Percentiles rank a stretch among this genome's conserved stretches.
These are phyloP conservation scores for Whalleya microplaca DNA, from an alignment of 2,329 filamentous ascomycete genomes.

Conservation along the genomic window DNA sequence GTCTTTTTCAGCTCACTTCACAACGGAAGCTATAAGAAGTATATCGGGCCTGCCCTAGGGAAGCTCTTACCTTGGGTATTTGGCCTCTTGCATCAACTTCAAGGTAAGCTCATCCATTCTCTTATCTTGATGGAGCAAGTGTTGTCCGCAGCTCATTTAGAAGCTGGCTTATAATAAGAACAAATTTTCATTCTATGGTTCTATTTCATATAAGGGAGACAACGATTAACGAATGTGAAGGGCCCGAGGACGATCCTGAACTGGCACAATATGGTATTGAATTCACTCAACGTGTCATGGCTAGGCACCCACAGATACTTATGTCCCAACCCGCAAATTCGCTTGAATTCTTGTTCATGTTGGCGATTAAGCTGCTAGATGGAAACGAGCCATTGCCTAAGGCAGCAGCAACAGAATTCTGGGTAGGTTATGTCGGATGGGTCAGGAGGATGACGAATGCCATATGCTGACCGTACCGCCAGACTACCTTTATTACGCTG, in stretches of 20 bases:
- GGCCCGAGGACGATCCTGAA: constrained; percentile 69
- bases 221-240: constrained; percentile 34
- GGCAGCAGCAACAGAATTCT: constrained; percentile 73
- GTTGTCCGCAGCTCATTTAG: not conserved
- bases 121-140: not conserved
- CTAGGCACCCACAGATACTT: constrained; percentile 63
- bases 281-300: constrained; percentile 67
- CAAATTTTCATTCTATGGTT: not conserved
- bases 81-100: constrained; percentile 63
- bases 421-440: constrained; percentile 54
- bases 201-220: not conserved
- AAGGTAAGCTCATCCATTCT: constrained; percentile 46
- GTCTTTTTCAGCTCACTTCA: constrained; percentile 68
- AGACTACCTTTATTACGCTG: constrained; percentile 59
- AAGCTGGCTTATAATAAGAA: not conserved
- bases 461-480: constrained; percentile 7
- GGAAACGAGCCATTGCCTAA: constrained; percentile 78
- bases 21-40: constrained; percentile 44
- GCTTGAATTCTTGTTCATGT: constrained; percentile 71
- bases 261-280: constrained; percentile 75
- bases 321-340: constrained; percentile 61
- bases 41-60: constrained; percentile 53
- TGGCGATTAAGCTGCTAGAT: constrained; percentile 70
- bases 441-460: not conserved
- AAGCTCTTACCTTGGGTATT: constrained; percentile 65